Evolutionary conservation across 495 filamentous ascomycete genomes (phyloP).

Genomic region (Jackrogersella minutella): DNA sequence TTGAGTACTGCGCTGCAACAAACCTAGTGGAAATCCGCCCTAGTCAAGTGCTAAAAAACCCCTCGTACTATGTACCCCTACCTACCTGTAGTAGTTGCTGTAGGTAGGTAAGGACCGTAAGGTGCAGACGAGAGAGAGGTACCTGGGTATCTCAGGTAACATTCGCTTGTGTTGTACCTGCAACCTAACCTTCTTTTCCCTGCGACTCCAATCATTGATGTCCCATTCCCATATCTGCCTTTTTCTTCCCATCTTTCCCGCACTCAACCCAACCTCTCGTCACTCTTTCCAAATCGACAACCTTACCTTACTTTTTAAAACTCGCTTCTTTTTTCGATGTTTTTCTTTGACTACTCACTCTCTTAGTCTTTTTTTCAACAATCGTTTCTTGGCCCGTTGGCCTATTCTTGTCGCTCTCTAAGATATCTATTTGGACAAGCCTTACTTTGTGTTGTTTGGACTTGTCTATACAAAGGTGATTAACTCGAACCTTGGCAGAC

Average conservation of each 20-base stretch:
- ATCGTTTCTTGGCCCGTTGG: slow-evolving; percentile 29
- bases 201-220: slow-evolving; percentile 29
- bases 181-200: slow-evolving; percentile 15
- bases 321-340: slow-evolving; percentile 3
- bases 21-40: background rate
- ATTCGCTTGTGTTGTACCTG: slow-evolving; percentile 13
- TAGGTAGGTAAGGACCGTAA: too few species aligned
- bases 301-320: slow-evolving; percentile 9
- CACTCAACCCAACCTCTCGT: slow-evolving; percentile 25
- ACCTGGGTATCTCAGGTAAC: slow-evolving; percentile 26
- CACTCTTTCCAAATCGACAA: slow-evolving; percentile 27
- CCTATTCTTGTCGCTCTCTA: slow-evolving; percentile 41
- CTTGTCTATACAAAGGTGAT: slow-evolving; percentile 13
- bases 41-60: slow-evolving; percentile 21
- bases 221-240: too few species aligned
- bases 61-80: too few species aligned
- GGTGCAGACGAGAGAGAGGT: slow-evolving; percentile 2
- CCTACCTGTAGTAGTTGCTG: too few species aligned
- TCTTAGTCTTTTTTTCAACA: slow-evolving; percentile 27
- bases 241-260: slow-evolving; percentile 15
- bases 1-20: slow-evolving; percentile 5
- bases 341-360: slow-evolving; percentile 33
- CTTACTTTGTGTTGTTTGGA: slow-evolving; percentile 20
- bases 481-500: slow-evolving; percentile 7
- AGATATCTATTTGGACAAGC: slow-evolving; percentile 31